These are phyloP conservation scores for Arxiozyma slooffiae DNA, from an alignment of 1,139 yeast genomes.

Conservation along the genomic window DNA sequence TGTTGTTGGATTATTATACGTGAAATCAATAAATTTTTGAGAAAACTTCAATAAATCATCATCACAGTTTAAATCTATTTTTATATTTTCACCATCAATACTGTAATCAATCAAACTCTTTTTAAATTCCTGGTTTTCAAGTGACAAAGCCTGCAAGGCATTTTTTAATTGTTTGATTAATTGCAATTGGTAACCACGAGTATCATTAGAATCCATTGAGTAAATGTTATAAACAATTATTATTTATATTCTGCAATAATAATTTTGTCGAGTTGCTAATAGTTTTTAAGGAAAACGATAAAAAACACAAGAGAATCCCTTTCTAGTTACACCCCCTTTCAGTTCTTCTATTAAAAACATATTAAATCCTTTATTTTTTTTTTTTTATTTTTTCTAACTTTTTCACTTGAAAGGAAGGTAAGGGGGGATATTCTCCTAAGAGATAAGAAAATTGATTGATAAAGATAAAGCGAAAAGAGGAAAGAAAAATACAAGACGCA, in stretches of 20 bases:
- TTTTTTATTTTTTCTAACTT: neutral
- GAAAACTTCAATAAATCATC: conserved; percentile 34
- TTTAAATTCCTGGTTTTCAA: conserved; percentile 4
- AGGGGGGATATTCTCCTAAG: neutral
- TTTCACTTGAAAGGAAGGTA: neutral
- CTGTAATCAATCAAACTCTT: neutral
- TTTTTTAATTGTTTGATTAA: conserved; percentile 23
- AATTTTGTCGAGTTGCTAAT: too few species aligned
- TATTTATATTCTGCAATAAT: neutral
- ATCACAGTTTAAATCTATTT: neutral
- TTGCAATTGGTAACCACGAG: conserved; percentile 17
- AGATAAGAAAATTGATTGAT: neutral
- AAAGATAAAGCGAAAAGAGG: neutral
- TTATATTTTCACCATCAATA: neutral
- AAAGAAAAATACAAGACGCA: neutral
- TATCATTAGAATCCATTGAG: conserved; percentile 1
- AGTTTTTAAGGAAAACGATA: too few species aligned
- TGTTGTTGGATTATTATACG: conserved; percentile 51
- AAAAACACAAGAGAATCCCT: too few species aligned
- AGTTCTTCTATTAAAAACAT: too few species aligned
- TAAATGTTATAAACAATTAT: neutral
- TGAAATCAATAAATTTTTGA: conserved; percentile 46
- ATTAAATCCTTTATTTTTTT: neutral
- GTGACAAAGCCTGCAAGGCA: conserved; percentile 19
- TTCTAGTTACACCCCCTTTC: too few species aligned